Evolutionary conservation across 1,284 basidiomycete genomes (phyloP).

Genomic region (Sporisorium reilianum): DNA sequence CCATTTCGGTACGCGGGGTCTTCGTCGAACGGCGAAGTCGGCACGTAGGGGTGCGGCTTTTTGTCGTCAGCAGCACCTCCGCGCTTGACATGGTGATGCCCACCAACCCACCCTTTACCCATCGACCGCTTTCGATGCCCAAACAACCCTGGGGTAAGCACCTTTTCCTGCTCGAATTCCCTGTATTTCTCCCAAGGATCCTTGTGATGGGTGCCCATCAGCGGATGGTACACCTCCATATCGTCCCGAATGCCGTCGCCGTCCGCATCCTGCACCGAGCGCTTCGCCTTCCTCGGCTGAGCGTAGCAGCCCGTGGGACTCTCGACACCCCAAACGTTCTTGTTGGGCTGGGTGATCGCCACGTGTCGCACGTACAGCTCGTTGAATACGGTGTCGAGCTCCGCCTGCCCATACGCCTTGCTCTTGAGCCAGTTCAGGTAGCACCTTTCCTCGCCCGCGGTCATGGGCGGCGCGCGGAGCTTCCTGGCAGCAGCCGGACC

Average conservation of each 20-base stretch:
- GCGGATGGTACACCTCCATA: constrained; percentile 25
- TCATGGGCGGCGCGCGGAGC: not conserved
- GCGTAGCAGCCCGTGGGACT: constrained; percentile 15
- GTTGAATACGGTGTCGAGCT: constrained; percentile 23
- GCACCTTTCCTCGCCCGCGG: not conserved
- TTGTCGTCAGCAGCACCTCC: not conserved
- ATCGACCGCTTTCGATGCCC: constrained; percentile 17
- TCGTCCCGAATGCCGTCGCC: constrained; percentile 14
- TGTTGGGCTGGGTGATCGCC: not conserved
- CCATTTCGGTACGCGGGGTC: constrained; percentile 11
- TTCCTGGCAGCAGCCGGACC: constrained; percentile 4
- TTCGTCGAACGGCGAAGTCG: not conserved
- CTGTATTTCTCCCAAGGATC: constrained; percentile 28
- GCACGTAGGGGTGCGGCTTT: not conserved
- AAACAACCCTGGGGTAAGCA: not conserved
- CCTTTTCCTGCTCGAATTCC: not conserved
- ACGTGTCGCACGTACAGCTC: constrained; percentile 35
- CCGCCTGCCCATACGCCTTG: not conserved
- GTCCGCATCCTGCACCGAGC: constrained; percentile 1
- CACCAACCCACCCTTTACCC: not conserved
- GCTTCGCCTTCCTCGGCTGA: not conserved
- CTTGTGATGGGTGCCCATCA: constrained; percentile 17
- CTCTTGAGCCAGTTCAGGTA: constrained; percentile 4
- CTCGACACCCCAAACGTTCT: constrained; percentile 4
- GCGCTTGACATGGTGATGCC: constrained; percentile 8